Evolutionary conservation across 2,329 filamentous ascomycete species (phyloP).

Genomic region (Sporothrix schenckii): DNA sequence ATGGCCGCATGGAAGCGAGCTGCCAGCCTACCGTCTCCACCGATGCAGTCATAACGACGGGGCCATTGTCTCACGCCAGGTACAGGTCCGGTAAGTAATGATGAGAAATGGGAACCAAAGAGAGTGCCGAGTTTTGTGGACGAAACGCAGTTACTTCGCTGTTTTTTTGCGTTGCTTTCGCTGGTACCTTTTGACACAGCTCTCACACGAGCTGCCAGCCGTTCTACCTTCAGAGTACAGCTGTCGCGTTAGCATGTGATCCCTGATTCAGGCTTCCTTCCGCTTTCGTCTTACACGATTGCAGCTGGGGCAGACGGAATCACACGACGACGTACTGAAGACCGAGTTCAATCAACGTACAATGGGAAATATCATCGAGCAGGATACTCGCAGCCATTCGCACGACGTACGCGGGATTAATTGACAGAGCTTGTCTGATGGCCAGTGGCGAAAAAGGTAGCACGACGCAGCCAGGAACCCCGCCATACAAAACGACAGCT

Average conservation of each 20-base stretch:
- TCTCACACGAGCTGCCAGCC: neutral
- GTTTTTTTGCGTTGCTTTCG: neutral
- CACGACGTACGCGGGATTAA: slow-evolving; percentile 8
- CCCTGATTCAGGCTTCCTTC: neutral
- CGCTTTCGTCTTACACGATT: slow-evolving; percentile 20
- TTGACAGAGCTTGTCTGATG: neutral
- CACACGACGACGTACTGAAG: neutral
- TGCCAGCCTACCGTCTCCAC: slow-evolving; percentile 16
- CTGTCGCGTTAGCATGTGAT: slow-evolving; percentile 17
- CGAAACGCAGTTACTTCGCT: neutral
- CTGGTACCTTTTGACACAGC: neutral
- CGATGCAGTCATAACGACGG: neutral
- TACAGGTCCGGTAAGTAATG: slow-evolving; percentile 8
- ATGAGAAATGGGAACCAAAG: neutral
- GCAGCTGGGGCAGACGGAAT: neutral
- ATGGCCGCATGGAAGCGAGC: neutral
- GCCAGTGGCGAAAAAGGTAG: slow-evolving; percentile 19
- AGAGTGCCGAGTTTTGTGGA: neutral
- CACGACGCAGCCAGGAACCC: slow-evolving; percentile 15
- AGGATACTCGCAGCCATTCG: neutral
- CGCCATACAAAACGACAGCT: slow-evolving; percentile 9
- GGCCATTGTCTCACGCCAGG: slow-evolving; percentile 20
- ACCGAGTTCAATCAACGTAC: neutral
- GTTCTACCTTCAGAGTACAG: neutral
- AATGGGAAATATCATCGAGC: too few relatives aligned